These are phyloP conservation scores for Nidula niveotomentosa DNA, from an alignment of 1,284 basidiomycete species.

Conservation along the genomic window DNA sequence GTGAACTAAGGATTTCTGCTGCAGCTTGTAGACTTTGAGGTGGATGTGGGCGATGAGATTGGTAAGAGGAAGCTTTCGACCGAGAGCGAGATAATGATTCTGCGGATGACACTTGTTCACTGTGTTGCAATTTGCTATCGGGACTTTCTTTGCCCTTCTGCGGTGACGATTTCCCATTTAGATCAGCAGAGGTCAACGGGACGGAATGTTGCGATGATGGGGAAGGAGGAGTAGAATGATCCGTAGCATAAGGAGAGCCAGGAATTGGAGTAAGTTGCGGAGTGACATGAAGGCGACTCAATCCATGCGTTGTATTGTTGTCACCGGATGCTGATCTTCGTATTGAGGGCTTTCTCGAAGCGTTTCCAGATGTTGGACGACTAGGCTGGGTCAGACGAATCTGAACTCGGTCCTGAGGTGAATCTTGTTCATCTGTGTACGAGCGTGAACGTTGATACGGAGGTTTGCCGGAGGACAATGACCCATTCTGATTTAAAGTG, in stretches of 20 bases:
- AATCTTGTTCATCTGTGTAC: constrained; percentile 33
- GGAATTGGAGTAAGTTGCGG: constrained; percentile 58
- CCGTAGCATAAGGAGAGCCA: constrained; percentile 55
- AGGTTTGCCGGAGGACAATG: constrained; percentile 14
- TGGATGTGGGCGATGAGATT: constrained; percentile 41
- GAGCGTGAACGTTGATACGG: constrained; percentile 34
- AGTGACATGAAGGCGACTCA: constrained; percentile 24
- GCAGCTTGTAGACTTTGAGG: constrained; percentile 61
- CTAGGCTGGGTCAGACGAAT: constrained; percentile 20
- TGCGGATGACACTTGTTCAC: constrained; percentile 11
- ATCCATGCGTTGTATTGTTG: constrained; percentile 12
- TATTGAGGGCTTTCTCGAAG: constrained; percentile 20
- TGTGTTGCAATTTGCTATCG: neutral
- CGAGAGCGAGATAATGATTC: constrained; percentile 36
- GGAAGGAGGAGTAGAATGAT: constrained; percentile 47
- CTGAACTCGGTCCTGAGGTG: constrained; percentile 12
- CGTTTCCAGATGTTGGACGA: constrained; percentile 13
- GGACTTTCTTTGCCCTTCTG: constrained; percentile 20
- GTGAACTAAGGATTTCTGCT: constrained; percentile 50
- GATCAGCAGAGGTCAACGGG: constrained; percentile 2
- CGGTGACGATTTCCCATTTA: constrained; percentile 13
- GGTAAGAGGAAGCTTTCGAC: constrained; percentile 41
- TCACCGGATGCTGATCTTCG: constrained; percentile 41
- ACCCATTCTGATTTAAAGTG: neutral
- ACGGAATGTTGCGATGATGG: constrained; percentile 31